These are phyloP conservation scores for Euphrasia arctica DNA, from an alignment of 305 asterid species.

Conservation along the genomic window DNA sequence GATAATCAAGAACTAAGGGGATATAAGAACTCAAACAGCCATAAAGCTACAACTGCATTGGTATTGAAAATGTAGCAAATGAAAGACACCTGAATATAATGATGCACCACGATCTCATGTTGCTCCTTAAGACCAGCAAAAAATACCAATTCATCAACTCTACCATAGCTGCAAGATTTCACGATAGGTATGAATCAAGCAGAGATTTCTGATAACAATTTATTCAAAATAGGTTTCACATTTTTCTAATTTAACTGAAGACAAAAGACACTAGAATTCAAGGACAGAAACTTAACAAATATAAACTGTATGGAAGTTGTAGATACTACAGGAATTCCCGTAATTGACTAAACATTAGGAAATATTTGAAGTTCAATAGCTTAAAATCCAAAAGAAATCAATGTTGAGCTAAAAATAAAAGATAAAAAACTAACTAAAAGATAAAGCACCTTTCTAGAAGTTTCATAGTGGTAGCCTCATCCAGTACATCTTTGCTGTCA, in stretches of 20 bases:
- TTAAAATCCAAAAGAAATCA: constrained; percentile 20
- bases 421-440: constrained; percentile 16
- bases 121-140: constrained; percentile 96
- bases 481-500: constrained; percentile 93
- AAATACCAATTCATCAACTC: constrained; percentile 97
- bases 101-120: constrained; percentile 88
- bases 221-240: constrained; percentile 15
- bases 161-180: constrained; percentile 71
- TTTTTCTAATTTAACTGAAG: constrained; percentile 9
- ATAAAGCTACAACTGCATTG: no score
- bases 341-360: constrained; percentile 8
- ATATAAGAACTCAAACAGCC: no score
- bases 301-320: constrained; percentile 17
- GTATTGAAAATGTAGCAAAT: constrained; percentile 11
- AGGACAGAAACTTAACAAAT: constrained; percentile 1
- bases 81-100: constrained; percentile 82
- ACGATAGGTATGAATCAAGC: constrained; percentile 23
- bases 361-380: constrained; percentile 3
- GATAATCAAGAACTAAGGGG: no score
- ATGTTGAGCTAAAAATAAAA: neutral
- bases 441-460: constrained; percentile 82
- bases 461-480: constrained; percentile 95
- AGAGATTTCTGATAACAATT: constrained; percentile 17
- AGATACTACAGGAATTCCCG: constrained; percentile 19
- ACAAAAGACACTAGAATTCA: constrained; percentile 9